Conservation (phyloP, 2,329 filamentous ascomycete genomes). For the Claviceps maximensis region DNA sequence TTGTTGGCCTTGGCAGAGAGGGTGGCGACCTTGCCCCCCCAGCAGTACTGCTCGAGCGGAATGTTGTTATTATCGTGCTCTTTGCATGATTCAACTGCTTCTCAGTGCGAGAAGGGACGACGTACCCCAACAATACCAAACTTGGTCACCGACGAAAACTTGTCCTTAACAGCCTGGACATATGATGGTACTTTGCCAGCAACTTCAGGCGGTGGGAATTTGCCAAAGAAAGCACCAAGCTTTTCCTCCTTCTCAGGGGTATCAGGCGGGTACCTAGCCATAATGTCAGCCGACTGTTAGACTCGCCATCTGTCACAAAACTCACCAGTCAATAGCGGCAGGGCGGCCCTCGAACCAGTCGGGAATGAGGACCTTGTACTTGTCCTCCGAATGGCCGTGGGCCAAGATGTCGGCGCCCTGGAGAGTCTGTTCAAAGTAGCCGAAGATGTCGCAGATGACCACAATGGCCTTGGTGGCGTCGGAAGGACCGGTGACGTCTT, state of each 20-base stretch:
- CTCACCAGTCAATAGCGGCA: slow-evolving; percentile 36
- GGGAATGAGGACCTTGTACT: slow-evolving; percentile 80
- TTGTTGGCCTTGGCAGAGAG: slow-evolving; percentile 34
- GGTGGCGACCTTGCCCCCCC: slow-evolving; percentile 55
- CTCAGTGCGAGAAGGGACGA: neutral
- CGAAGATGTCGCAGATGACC: slow-evolving; percentile 54
- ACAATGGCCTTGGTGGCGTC: slow-evolving; percentile 45
- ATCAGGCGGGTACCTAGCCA: slow-evolving; percentile 45
- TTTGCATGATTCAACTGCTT: neutral
- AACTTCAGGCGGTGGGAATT: slow-evolving; percentile 32
- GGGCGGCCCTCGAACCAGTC: slow-evolving; percentile 79
- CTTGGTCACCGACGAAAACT: slow-evolving; percentile 40
- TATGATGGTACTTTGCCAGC: slow-evolving; percentile 40
- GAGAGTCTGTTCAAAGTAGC: slow-evolving; percentile 55
- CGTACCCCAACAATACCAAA: slow-evolving; percentile 50
- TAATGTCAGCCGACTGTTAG: no score
- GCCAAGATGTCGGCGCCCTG: slow-evolving; percentile 58
- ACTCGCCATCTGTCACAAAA: neutral
- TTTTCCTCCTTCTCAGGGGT: slow-evolving; percentile 49
- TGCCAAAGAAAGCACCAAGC: slow-evolving; percentile 44
- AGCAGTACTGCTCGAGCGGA: slow-evolving; percentile 39
- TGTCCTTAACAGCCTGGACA: slow-evolving; percentile 36
- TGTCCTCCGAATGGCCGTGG: slow-evolving; percentile 39
- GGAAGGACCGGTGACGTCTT: slow-evolving; percentile 34
- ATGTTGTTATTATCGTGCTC: neutral